Percentiles rank a stretch among this genome's conserved stretches.
phyloP scores from a whole-genome alignment of 805 yeast species.

The Helenozyma baotianmanensis region DNA sequence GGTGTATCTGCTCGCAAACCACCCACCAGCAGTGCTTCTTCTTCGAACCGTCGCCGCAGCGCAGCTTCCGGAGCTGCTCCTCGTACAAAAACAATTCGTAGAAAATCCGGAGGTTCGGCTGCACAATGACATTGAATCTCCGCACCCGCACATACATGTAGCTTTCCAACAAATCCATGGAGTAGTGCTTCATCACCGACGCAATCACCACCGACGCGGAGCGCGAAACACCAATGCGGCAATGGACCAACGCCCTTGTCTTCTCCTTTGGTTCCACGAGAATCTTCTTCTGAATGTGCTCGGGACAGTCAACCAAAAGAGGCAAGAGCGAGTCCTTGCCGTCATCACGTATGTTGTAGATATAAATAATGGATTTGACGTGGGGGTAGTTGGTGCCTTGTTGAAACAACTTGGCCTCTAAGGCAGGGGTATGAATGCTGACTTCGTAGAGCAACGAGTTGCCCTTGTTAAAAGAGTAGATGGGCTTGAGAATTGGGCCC shows the following conservation, averaged over 20 bases:
- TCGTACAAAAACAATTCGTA: conserved; percentile 14
- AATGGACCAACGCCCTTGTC: conserved; percentile 8
- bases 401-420: conserved; percentile 6
- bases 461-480: conserved; percentile 10
- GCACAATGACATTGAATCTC: conserved; percentile 25
- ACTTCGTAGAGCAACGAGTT: conserved; percentile 8
- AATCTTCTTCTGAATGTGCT: conserved; percentile 24
- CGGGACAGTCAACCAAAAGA: conserved; percentile 27
- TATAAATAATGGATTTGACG: conserved; percentile 20
- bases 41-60: conserved; percentile 1
- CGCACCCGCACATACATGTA: conserved; percentile 13
- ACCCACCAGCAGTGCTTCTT: conserved; percentile 12
- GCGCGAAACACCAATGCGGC: conserved; percentile 14
- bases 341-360: conserved; percentile 34
- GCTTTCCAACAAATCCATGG: conserved; percentile 9
- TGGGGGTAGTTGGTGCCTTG: conserved; percentile 6
- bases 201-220: conserved; percentile 12
- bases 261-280: conserved; percentile 16
- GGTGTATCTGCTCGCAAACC: conserved; percentile 10
- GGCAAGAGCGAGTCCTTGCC: conserved; percentile 32
- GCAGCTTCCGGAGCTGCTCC: conserved; percentile 14
- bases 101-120: conserved; percentile 39
- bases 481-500: conserved; percentile 8
- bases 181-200: conserved; percentile 10
- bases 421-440: conserved; percentile 6